A percentile compares a stretch with the other conserved stretches of the same genome.
Evolutionary conservation across 1,284 basidiomycete species (phyloP).

Genomic region (Cerrena zonata): DNA sequence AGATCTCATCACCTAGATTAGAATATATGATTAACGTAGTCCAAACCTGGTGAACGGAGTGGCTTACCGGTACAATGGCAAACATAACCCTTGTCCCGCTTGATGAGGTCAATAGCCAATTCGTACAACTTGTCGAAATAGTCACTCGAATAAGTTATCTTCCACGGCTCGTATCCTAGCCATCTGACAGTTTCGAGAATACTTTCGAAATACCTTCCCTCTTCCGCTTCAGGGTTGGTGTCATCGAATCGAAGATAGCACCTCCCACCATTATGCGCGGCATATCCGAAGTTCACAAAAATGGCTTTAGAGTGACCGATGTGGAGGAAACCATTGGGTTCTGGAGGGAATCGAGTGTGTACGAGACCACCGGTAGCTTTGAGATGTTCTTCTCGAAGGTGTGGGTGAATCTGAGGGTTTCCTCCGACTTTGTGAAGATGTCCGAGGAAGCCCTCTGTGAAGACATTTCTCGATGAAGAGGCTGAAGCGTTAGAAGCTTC

Average conservation of each 20-base stretch:
- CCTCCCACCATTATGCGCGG: conserved; percentile 83
- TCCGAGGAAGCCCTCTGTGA: conserved; percentile 93
- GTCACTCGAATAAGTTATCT: conserved; percentile 98
- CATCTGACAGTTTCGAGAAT: conserved; percentile 94
- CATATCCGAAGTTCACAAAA: conserved; percentile 97
- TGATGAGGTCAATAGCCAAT: conserved; percentile 87
- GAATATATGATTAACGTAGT: background rate
- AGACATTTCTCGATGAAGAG: conserved; percentile 63
- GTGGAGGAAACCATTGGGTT: conserved; percentile 95
- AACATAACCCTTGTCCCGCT: conserved; percentile 88
- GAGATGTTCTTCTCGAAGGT: conserved; percentile 80
- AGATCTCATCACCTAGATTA: conserved; percentile 92
- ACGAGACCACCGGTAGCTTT: conserved; percentile 78
- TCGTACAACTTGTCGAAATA: conserved; percentile 89
- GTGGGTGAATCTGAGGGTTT: conserved; percentile 82
- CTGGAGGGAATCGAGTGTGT: conserved; percentile 96
- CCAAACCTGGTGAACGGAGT: background rate
- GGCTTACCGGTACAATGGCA: conserved; percentile 89
- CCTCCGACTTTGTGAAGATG: conserved; percentile 90
- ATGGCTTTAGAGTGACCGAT: conserved; percentile 98
- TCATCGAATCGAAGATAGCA: conserved; percentile 96
- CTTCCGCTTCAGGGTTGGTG: conserved; percentile 97
- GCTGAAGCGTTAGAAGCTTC: conserved; percentile 32
- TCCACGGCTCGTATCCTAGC: conserved; percentile 98
- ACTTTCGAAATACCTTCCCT: conserved; percentile 91